Conservation (phyloP, 306 rosid species). For the Datisca glomerata region DNA sequence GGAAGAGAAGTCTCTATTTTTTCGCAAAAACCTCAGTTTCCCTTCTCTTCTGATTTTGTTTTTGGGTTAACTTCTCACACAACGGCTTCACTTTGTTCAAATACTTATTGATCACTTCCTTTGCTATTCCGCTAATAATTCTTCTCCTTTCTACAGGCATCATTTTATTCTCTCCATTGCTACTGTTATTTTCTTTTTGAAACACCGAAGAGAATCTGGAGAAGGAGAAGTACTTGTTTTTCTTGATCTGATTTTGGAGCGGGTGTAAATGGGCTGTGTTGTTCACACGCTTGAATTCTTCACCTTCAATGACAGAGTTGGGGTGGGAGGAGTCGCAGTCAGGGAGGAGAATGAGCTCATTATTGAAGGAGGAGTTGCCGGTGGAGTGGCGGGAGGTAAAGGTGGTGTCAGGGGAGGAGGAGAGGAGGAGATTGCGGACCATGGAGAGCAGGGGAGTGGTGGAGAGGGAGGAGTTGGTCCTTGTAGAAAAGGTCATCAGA, state of each 20-base stretch:
- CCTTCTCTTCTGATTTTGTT: slow-evolving; percentile 8
- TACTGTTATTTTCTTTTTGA: slow-evolving; percentile 25
- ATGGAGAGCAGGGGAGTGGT: slow-evolving; percentile 38
- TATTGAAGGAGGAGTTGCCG: slow-evolving; percentile 34
- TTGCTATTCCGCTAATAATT: slow-evolving; percentile 47
- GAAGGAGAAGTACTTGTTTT: slow-evolving; percentile 50
- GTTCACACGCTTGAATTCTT: slow-evolving; percentile 38
- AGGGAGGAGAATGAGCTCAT: slow-evolving; percentile 36
- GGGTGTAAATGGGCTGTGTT: no score
- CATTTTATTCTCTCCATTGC: slow-evolving; percentile 8
- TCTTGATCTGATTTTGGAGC: slow-evolving; percentile 28
- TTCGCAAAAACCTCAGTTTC: slow-evolving; percentile 22
- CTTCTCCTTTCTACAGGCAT: slow-evolving; percentile 37
- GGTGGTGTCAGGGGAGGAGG: slow-evolving; percentile 51
- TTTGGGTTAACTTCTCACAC: slow-evolving; percentile 43
- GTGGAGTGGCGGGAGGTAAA: slow-evolving; percentile 49
- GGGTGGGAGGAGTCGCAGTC: slow-evolving; percentile 66
- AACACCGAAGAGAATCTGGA: slow-evolving; percentile 81
- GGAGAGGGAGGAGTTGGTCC: slow-evolving; percentile 41
- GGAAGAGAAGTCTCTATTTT: slow-evolving; percentile 2
- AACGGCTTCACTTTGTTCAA: slow-evolving; percentile 78
- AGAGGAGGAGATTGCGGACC: slow-evolving; percentile 37
- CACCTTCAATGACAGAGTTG: slow-evolving; percentile 53
- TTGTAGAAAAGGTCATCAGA: slow-evolving; percentile 69
- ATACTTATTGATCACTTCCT: slow-evolving; percentile 67